Conservation (phyloP, 495 filamentous ascomycete species). For the Trichoderma reesei region DNA sequence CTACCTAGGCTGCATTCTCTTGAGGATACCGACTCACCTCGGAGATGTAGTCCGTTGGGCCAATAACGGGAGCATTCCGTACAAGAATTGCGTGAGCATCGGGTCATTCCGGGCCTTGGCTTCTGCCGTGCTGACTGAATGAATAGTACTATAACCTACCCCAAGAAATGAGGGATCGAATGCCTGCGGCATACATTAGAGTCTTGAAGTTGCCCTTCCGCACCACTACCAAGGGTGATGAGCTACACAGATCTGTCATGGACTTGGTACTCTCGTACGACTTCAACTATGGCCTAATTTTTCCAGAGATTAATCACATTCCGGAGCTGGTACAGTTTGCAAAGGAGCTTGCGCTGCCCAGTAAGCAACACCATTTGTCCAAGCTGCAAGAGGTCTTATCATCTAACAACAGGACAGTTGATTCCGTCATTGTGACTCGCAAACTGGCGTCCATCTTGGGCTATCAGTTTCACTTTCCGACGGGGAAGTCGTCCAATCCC, state of each 20-base stretch:
- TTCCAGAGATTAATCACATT: conserved; percentile 63
- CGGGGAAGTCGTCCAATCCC: conserved; percentile 18
- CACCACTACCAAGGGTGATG: conserved; percentile 34
- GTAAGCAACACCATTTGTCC: conserved; percentile 36
- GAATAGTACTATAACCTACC: conserved; percentile 45
- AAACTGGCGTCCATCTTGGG: conserved; percentile 48
- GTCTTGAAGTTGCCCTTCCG: conserved; percentile 48
- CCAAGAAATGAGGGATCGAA: conserved; percentile 50
- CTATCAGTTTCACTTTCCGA: conserved; percentile 48
- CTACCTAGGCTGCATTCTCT: conserved; percentile 35
- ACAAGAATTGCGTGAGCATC: conserved; percentile 28
- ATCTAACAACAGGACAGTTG: conserved; percentile 38
- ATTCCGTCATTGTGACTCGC: conserved; percentile 55
- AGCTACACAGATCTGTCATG: conserved; percentile 54
- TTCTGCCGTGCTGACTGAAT: conserved; percentile 14
- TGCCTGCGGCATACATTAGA: conserved; percentile 49
- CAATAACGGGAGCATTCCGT: conserved; percentile 30
- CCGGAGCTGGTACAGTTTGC: conserved; percentile 60
- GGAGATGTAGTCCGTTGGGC: conserved; percentile 37
- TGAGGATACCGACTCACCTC: conserved; percentile 32
- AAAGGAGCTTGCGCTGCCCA: conserved; percentile 63
- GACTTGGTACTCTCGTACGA: conserved; percentile 53
- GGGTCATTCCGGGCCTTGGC: not conserved
- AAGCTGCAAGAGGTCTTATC: not conserved
- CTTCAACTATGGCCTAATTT: conserved; percentile 54